A percentile compares a stretch with the other conserved stretches of the same genome.
phyloP scores from a whole-genome alignment of 192 early-diverging fungal species.

The Jimgerdemannia lactiflua region DNA sequence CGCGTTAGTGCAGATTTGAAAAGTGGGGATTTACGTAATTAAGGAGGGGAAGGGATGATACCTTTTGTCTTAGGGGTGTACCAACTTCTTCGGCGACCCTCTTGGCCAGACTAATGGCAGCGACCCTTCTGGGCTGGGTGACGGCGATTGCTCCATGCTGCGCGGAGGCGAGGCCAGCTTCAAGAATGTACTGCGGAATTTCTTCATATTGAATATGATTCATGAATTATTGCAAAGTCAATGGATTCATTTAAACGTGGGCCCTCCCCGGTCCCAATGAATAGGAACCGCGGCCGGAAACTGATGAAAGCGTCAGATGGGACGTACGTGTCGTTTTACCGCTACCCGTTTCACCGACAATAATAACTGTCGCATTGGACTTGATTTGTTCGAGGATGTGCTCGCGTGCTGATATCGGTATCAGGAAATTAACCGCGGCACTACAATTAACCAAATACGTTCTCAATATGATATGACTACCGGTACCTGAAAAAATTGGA shows the following conservation, averaged over 20 bases:
- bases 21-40: neutral
- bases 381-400: slow-evolving; percentile 33
- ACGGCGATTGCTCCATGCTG: slow-evolving; percentile 68
- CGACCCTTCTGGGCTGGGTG: slow-evolving; percentile 84
- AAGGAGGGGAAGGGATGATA: neutral
- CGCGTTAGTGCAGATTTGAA: neutral
- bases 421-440: neutral
- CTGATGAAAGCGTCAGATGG: neutral
- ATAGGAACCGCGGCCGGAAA: neutral
- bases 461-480: neutral
- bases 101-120: slow-evolving; percentile 77
- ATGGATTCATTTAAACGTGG: neutral
- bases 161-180: slow-evolving; percentile 52
- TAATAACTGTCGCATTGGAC: slow-evolving; percentile 51
- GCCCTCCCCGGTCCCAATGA: neutral
- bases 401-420: slow-evolving; percentile 20
- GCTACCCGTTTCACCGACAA: slow-evolving; percentile 80
- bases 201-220: slow-evolving; percentile 37
- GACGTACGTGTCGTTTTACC: slow-evolving; percentile 76
- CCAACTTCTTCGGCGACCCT: slow-evolving; percentile 83
- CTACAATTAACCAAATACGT: neutral
- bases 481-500: neutral
- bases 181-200: slow-evolving; percentile 92
- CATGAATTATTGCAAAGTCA: neutral
- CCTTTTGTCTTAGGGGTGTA: slow-evolving; percentile 53